Conservation (phyloP, 148 eudicot genomes). For the Agrostemma githago region DNA sequence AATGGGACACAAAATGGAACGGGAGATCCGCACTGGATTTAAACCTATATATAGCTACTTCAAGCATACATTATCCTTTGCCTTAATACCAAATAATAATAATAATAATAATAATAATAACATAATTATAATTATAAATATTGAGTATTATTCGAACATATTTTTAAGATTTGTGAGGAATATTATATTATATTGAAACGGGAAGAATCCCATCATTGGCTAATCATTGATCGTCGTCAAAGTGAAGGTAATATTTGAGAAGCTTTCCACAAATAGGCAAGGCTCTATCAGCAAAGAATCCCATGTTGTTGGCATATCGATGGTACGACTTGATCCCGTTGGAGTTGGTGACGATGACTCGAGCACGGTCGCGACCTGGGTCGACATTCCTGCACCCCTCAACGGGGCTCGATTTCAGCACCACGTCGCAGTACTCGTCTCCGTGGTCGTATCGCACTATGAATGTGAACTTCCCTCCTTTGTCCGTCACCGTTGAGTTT, state of each 20-base stretch:
- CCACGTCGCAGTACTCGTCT: slow-evolving; percentile 49
- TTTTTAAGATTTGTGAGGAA: no score
- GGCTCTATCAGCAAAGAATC: slow-evolving; percentile 42
- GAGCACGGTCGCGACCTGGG: slow-evolving; percentile 45
- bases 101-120: no score
- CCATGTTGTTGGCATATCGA: slow-evolving; percentile 61
- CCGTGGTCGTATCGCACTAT: slow-evolving; percentile 42
- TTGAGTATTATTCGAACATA: no score
- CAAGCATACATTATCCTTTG: no score
- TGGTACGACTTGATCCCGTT: slow-evolving; percentile 48
- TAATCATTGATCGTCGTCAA: slow-evolving; percentile 23
- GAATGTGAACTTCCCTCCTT: slow-evolving; percentile 42
- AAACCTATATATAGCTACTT: no score
- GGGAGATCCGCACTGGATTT: no score
- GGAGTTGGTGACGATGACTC: slow-evolving; percentile 53
- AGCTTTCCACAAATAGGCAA: slow-evolving; percentile 49
- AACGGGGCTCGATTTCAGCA: slow-evolving; percentile 44
- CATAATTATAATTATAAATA: no score
- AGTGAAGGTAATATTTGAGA: slow-evolving; percentile 43
- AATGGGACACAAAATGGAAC: no score
- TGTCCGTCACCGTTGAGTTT: slow-evolving; percentile 26
- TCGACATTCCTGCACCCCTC: slow-evolving; percentile 35
- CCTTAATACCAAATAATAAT: no score
- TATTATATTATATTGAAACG: no score
- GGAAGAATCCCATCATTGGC: no score